phyloP scores from a whole-genome alignment of 257 asterid species.

The Forsythia viridissima region DNA sequence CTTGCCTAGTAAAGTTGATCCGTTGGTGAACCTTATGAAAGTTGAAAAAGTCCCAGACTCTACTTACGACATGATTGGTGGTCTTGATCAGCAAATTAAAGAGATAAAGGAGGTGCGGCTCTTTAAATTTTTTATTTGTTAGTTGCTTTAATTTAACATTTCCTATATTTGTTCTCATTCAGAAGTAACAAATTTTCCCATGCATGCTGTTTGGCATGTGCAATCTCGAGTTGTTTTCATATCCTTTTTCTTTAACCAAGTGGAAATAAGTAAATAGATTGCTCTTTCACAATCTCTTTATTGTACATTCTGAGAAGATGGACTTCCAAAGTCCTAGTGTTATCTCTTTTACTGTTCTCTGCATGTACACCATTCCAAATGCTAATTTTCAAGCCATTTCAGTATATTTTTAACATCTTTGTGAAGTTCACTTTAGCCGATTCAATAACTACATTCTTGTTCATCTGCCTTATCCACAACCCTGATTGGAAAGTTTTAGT shows the following conservation, averaged over 20 bases:
- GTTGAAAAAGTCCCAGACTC: slow-evolving; percentile 98
- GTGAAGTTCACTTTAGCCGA: not conserved
- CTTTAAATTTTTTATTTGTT: slow-evolving; percentile 6
- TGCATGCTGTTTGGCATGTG: not conserved
- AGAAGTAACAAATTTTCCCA: not conserved
- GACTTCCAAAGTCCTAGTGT: no score
- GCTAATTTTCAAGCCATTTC: not conserved
- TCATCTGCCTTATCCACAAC: no score
- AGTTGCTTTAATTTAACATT: slow-evolving; percentile 2
- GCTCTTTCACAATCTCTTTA: not conserved
- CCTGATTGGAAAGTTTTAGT: slow-evolving; percentile 3
- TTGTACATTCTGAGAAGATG: not conserved
- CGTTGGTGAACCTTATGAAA: slow-evolving; percentile 93
- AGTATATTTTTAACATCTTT: not conserved
- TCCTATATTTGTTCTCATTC: not conserved
- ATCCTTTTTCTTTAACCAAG: not conserved
- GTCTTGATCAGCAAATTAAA: slow-evolving; percentile 73
- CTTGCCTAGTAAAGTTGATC: slow-evolving; percentile 94
- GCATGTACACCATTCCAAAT: not conserved
- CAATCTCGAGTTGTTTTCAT: not conserved
- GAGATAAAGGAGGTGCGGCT: slow-evolving; percentile 60
- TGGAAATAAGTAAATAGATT: not conserved
- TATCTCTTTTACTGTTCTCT: not conserved
- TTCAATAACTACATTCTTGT: no score
- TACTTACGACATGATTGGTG: slow-evolving; percentile 99